These are phyloP conservation scores for Cylindrodendrum hubeiense DNA, from an alignment of 2,329 filamentous ascomycete species.

Conservation along the genomic window DNA sequence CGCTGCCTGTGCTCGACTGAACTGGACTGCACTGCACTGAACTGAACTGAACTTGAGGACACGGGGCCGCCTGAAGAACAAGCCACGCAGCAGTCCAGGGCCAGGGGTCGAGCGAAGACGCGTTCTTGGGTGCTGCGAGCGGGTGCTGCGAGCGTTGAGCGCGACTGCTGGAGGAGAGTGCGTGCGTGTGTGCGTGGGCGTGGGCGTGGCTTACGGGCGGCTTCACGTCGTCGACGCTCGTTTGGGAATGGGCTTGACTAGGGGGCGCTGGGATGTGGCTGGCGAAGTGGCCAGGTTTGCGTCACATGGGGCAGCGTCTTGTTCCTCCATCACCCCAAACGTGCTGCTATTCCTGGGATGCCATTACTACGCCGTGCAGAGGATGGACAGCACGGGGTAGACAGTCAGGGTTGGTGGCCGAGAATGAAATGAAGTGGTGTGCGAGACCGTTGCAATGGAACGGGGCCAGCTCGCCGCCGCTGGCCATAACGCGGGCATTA, in stretches of 20 bases:
- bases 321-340: neutral
- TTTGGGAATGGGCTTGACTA: neutral
- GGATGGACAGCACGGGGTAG: neutral
- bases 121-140: neutral
- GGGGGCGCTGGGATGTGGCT: neutral
- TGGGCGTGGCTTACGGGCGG: neutral
- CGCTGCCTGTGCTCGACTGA: conserved; percentile 4
- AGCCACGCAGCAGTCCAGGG: neutral
- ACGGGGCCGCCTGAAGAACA: neutral
- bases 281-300: neutral
- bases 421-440: conserved; percentile 20
- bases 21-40: too few relatives aligned
- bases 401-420: neutral
- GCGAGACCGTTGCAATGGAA: conserved; percentile 10
- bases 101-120: neutral
- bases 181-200: neutral
- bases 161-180: too few relatives aligned
- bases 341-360: conserved; percentile 13
- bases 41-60: neutral
- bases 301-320: neutral
- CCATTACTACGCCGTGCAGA: neutral
- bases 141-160: neutral
- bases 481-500: neutral
- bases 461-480: neutral
- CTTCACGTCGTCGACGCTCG: neutral